Evolutionary conservation across 2,329 filamentous ascomycete genomes (phyloP).

Genomic region (Aotearoamyces nothofagi): DNA sequence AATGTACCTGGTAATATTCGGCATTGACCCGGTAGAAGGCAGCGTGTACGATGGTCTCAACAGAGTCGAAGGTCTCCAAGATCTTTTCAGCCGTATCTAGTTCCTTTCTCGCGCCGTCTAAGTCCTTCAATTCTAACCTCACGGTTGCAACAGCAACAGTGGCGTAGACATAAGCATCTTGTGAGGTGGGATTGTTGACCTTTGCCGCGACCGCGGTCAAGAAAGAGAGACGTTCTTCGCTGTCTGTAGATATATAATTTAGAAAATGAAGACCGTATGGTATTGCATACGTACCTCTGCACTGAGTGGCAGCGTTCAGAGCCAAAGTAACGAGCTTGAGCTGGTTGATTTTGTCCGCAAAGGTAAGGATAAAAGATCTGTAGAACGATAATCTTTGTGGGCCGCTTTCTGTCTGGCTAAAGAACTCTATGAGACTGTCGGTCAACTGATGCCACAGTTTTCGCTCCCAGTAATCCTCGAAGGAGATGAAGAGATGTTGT

Average conservation of each 20-base stretch:
- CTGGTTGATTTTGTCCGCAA: constrained; percentile 98
- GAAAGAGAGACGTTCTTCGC: constrained; percentile 74
- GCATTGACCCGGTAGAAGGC: constrained; percentile 93
- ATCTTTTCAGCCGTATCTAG: constrained; percentile 78
- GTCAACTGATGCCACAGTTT: constrained; percentile 99
- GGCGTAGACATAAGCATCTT: constrained; percentile 92
- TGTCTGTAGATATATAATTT: constrained; percentile 38
- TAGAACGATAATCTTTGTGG: constrained; percentile 80
- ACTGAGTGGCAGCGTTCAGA: constrained; percentile 74
- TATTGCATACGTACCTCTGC: constrained; percentile 40
- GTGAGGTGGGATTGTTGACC: constrained; percentile 82
- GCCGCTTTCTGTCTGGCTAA: constrained; percentile 66
- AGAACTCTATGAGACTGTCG: constrained; percentile 75
- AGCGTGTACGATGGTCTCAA: constrained; percentile 90
- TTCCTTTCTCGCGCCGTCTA: constrained; percentile 73
- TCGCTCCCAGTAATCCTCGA: constrained; percentile 95
- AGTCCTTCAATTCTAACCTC: constrained; percentile 65
- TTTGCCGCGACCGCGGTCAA: constrained; percentile 70
- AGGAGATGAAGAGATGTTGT: constrained; percentile 74
- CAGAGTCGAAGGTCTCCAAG: constrained; percentile 82
- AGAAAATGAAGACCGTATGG: background rate
- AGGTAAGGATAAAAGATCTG: constrained; percentile 88
- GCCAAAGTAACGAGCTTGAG: constrained; percentile 89
- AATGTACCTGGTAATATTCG: constrained; percentile 69
- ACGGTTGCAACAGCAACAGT: constrained; percentile 79